A percentile compares a stretch with the other conserved stretches of the same genome.
These are phyloP conservation scores for Alternaria longipes DNA, from an alignment of 2,329 filamentous ascomycete genomes.

Conservation along the genomic window DNA sequence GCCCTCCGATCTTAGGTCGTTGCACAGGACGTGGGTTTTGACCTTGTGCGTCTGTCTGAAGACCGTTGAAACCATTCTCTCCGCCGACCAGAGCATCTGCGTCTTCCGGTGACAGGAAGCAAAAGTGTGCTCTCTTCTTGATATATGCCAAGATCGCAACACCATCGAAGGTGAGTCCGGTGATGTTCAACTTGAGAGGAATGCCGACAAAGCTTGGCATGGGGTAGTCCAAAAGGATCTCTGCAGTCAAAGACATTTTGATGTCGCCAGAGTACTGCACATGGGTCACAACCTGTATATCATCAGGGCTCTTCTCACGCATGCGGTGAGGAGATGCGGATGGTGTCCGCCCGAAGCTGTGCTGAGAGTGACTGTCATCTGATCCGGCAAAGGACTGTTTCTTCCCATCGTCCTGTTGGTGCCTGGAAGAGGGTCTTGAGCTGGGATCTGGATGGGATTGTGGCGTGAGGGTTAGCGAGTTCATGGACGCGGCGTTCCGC, in stretches of 20 bases:
- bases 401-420: constrained; percentile 45
- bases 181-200: constrained; percentile 92
- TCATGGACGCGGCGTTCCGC: constrained; percentile 54
- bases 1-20: constrained; percentile 69
- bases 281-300: constrained; percentile 91
- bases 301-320: constrained; percentile 80
- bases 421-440: constrained; percentile 57
- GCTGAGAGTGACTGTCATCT: constrained; percentile 38
- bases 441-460: constrained; percentile 57
- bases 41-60: constrained; percentile 35
- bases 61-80: constrained; percentile 49
- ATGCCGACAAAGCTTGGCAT: constrained; percentile 99
- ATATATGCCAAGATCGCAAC: constrained; percentile 93
- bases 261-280: constrained; percentile 90
- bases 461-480: constrained; percentile 57
- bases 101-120: constrained; percentile 92
- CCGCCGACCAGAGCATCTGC: constrained; percentile 71
- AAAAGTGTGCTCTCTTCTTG: constrained; percentile 87
- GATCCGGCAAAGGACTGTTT: constrained; percentile 41
- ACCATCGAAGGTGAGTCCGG: constrained; percentile 92
- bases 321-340: constrained; percentile 61
- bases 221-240: constrained; percentile 95
- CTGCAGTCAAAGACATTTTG: constrained; percentile 86
- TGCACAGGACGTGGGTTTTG: constrained; percentile 38
- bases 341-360: constrained; percentile 39